phyloP scores from a whole-genome alignment of 495 filamentous ascomycete species.

The Annulohypoxylon nitens region DNA sequence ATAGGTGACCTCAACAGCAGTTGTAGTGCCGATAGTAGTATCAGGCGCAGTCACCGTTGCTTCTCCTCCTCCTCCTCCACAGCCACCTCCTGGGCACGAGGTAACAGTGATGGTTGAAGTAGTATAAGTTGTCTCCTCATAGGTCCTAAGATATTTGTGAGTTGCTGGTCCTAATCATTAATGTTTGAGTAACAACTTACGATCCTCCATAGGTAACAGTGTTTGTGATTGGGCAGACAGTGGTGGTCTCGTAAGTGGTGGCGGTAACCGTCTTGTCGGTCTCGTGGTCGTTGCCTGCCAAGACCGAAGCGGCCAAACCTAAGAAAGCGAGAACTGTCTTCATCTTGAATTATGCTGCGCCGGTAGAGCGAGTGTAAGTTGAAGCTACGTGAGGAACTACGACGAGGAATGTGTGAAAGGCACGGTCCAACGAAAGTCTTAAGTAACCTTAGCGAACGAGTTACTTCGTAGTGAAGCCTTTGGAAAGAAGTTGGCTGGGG shows the following conservation, averaged over 20 bases:
- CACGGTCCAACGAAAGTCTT: constrained; percentile 48
- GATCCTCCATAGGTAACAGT: constrained; percentile 50
- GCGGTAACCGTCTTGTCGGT: constrained; percentile 37
- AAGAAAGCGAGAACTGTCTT: constrained; percentile 57
- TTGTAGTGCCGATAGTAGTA: constrained; percentile 52
- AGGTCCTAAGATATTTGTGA: constrained; percentile 40
- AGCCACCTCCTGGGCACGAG: constrained; percentile 45
- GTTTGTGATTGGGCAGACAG: constrained; percentile 51
- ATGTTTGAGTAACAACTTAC: constrained; percentile 32
- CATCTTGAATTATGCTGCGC: constrained; percentile 52
- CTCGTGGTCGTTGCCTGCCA: constrained; percentile 47
- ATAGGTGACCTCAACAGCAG: constrained; percentile 58
- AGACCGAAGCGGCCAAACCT: constrained; percentile 56
- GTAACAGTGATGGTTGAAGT: constrained; percentile 54
- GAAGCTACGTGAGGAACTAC: constrained; percentile 21
- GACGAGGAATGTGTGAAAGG: background rate
- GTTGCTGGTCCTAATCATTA: background rate
- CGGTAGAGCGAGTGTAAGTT: constrained; percentile 34
- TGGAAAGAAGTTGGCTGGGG: constrained; percentile 42
- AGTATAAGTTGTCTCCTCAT: constrained; percentile 48
- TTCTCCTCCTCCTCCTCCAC: constrained; percentile 51
- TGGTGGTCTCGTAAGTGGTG: constrained; percentile 51
- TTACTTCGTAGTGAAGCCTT: constrained; percentile 49
- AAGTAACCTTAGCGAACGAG: constrained; percentile 65
- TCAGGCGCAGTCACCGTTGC: constrained; percentile 49